A percentile compares a stretch with the other conserved stretches of the same genome.
These are phyloP conservation scores for Penicillium angulare DNA, from an alignment of 495 filamentous ascomycete genomes.

Conservation along the genomic window DNA sequence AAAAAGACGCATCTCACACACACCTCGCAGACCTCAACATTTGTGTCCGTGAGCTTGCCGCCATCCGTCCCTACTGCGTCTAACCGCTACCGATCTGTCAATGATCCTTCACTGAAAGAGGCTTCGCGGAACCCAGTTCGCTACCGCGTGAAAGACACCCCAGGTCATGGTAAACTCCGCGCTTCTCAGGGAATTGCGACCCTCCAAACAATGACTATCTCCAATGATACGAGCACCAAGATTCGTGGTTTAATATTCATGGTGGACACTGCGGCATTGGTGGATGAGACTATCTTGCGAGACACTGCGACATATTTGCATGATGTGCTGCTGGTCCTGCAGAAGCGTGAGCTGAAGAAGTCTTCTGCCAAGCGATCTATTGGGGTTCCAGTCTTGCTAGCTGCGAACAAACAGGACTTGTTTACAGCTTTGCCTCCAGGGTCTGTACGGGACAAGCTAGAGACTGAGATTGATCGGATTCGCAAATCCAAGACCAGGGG, in stretches of 20 bases:
- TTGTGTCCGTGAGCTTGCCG: slow-evolving; percentile 71
- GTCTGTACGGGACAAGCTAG: slow-evolving; percentile 71
- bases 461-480: slow-evolving; percentile 79
- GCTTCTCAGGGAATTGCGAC: slow-evolving; percentile 44
- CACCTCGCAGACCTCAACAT: slow-evolving; percentile 74
- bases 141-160: slow-evolving; percentile 83
- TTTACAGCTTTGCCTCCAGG: slow-evolving; percentile 87
- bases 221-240: slow-evolving; percentile 50
- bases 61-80: slow-evolving; percentile 59
- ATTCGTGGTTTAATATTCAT: slow-evolving; percentile 82
- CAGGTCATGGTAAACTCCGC: slow-evolving; percentile 92
- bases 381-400: slow-evolving; percentile 73
- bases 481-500: slow-evolving; percentile 76
- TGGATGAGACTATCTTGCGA: slow-evolving; percentile 53
- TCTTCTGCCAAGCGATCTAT: slow-evolving; percentile 55
- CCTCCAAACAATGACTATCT: slow-evolving; percentile 39
- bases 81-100: slow-evolving; percentile 65
- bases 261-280: slow-evolving; percentile 76
- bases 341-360: slow-evolving; percentile 64
- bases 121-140: slow-evolving; percentile 69
- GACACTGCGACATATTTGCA: slow-evolving; percentile 79
- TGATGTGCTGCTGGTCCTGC: slow-evolving; percentile 76
- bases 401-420: slow-evolving; percentile 91
- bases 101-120: slow-evolving; percentile 65
- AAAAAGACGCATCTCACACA: slow-evolving; percentile 58